Evolutionary conservation across 108 stramenopile species (phyloP).

Genomic region (Skeletonema marinoi): DNA sequence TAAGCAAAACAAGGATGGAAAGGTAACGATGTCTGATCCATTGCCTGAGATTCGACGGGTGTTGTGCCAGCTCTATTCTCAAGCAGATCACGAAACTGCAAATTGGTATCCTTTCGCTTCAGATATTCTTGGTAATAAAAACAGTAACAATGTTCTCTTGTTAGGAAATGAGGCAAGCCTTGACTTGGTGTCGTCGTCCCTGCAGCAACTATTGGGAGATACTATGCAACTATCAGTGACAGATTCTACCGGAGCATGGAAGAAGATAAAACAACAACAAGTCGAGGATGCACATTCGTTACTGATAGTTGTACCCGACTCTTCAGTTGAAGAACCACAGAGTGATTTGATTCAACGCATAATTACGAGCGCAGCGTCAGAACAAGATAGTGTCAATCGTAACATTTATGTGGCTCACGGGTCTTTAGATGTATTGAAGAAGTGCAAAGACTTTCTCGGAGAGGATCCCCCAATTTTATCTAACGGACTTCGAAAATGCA

Average conservation of each 20-base stretch:
- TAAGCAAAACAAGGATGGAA: constrained; percentile 9
- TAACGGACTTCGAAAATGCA: constrained; percentile 29
- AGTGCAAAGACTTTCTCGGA: constrained; percentile 33
- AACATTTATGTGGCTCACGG: constrained; percentile 34
- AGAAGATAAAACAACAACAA: not conserved
- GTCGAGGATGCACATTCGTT: not conserved
- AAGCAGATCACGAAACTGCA: not conserved
- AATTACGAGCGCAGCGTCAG: not conserved
- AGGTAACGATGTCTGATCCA: constrained; percentile 19
- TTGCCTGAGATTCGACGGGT: constrained; percentile 25
- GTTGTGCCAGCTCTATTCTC: constrained; percentile 10
- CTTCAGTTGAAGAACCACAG: constrained; percentile 27
- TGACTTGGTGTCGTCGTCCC: constrained; percentile 13
- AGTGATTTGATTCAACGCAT: constrained; percentile 29
- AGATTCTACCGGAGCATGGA: constrained; percentile 10
- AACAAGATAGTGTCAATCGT: not conserved
- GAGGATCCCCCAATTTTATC: constrained; percentile 24
- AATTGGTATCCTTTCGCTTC: constrained; percentile 27
- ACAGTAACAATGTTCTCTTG: constrained; percentile 9
- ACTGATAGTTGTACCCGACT: constrained; percentile 36
- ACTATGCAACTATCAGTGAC: constrained; percentile 22
- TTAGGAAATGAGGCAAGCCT: constrained; percentile 35
- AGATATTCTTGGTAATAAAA: constrained; percentile 23
- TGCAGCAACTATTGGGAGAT: constrained; percentile 23
- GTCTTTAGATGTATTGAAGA: constrained; percentile 35